Base-by-base conservation (phyloP, 208 protist species). In the Trypanosoma lewisi region DNA sequence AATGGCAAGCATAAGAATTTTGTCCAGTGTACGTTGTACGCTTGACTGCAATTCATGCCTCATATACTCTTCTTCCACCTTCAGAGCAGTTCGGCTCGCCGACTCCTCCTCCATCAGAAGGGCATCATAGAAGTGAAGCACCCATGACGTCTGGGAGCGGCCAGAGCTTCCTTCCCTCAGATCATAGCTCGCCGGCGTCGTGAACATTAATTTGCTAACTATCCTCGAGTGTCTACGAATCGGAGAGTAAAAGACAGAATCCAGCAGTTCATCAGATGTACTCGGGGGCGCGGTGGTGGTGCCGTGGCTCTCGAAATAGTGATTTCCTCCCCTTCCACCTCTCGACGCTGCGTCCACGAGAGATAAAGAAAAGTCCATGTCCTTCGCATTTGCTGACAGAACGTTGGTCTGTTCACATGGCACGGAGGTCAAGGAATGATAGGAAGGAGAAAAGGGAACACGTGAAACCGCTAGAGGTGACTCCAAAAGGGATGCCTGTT, bases 1-100 rank as follows among this genome's bases (percentile, higher is more conserved):
- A 0, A 71, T 12, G 6, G 66, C 66, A 0, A 55, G 5, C 50
- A 63, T 71, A 33, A 71, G 21, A 31, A 56, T 21, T 21, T 59
- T 34, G 23, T 71, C 66, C 16, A 64, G 8, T 14, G 56, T 47
- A 6, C 28, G 33, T 27, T 34, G 62, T 23, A 30, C 57, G 23
- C 47, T 28, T 27, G 23, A 36, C 47, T 59, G 57, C 11, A 71
- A 39, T n/a, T 39, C 16, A 33, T 19, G 19, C 6, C 66, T 16
- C n/a, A 37, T 8, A 31, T 12, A 2, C 11, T 4, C 17, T 39
- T 71, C 66, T 37, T 71, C 28, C 17, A 23, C 0, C 28, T 47
- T 31, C 30, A 64, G 9, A 12, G 23, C n/a, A 9, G 41, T 34
- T 0, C 55, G 56, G 14, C 33, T 19, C 11, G 19, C 45, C 23